Base-by-base conservation (phyloP, 2,329 filamentous ascomycete genomes). In the Cordyceps farinosa region DNA sequence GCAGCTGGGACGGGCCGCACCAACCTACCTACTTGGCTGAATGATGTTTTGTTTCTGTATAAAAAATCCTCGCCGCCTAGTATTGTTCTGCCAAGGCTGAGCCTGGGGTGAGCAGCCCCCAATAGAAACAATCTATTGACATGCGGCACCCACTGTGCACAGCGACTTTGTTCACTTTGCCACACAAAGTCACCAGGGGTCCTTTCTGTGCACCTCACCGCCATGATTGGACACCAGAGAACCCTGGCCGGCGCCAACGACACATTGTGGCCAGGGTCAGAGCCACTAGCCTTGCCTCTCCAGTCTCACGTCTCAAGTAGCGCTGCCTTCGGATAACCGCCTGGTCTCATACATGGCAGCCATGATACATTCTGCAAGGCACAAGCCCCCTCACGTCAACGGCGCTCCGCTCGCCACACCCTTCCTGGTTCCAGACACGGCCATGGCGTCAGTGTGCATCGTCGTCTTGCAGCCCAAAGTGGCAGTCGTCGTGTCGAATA, bases 401-500 rank as follows among this genome's bases (percentile, higher is more conserved):
- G 51, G 60, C 51, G 51, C 44, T 48, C 42, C 30, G 42, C 30
- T 55, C 30, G 44, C 60, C 60, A 50, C 44, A 44, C 60, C 32
- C 15, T 56, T 42, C 52, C 36, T 7, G 22, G 30, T 29, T 45
- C 59, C 22, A 44, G 22, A 29, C 48, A 32, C 67, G 58, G 64
- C 52, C 57, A 72, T 72, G 70, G 68, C 70, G 70, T 72, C 70
- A 72, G 64, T 53, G 38, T 54, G 42, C 64, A 59, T 63, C 64
- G 47, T 36, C 52, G 8, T n/a, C 55, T 62, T 40, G 57, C 53
- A 40, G 61, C 50, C 36, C 65, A 66, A 64, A 38, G 10, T 13
- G 30, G 44, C 48, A 29, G 38, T 10, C 17, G 32, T 17, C 55
- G 42, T 42, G n/a, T 58, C 38, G 54, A 63, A 63, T 63, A 52